Evolutionary conservation across 495 filamentous ascomycete species (phyloP).

Genomic region (Penicillium coprophilum): DNA sequence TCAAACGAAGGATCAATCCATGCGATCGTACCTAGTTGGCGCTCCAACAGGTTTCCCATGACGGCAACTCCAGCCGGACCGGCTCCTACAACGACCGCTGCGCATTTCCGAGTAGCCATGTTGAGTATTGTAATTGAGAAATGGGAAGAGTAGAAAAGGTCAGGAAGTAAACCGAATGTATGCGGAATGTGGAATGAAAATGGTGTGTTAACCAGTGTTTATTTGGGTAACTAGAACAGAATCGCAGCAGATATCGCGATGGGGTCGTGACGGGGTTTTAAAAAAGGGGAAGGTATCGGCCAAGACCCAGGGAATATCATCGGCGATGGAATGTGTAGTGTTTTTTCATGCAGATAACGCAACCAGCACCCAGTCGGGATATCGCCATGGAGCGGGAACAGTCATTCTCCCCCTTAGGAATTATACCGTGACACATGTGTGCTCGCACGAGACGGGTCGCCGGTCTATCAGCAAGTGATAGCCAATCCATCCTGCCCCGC

Average conservation of each 20-base stretch:
- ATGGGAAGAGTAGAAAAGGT: background rate
- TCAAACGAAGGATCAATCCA: conserved; percentile 57
- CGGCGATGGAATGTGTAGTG: conserved; percentile 21
- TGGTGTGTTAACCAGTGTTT: conserved; percentile 18
- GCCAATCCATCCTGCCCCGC: background rate
- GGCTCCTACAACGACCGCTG: conserved; percentile 56
- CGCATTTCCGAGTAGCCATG: conserved; percentile 43
- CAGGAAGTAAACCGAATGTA: conserved; percentile 3
- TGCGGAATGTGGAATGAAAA: conserved; percentile 7
- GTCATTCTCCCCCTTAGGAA: background rate
- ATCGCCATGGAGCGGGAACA: conserved; percentile 15
- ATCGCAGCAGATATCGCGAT: background rate
- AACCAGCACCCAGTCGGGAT: conserved; percentile 27
- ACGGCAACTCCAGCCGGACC: conserved; percentile 58
- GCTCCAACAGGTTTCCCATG: conserved; percentile 56
- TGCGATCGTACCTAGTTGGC: conserved; percentile 47
- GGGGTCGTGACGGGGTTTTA: conserved; percentile 1
- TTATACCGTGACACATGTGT: background rate
- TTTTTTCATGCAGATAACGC: conserved; percentile 33
- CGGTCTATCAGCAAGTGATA: background rate
- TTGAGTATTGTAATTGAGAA: conserved; percentile 1
- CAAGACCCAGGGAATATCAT: conserved; percentile 18
- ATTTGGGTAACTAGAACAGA: conserved; percentile 28
- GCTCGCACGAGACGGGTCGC: conserved; percentile 19
- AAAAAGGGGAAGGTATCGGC: conserved; percentile 8